Conservation (phyloP, 495 filamentous ascomycete genomes). For the Filosporella fistucella region DNA sequence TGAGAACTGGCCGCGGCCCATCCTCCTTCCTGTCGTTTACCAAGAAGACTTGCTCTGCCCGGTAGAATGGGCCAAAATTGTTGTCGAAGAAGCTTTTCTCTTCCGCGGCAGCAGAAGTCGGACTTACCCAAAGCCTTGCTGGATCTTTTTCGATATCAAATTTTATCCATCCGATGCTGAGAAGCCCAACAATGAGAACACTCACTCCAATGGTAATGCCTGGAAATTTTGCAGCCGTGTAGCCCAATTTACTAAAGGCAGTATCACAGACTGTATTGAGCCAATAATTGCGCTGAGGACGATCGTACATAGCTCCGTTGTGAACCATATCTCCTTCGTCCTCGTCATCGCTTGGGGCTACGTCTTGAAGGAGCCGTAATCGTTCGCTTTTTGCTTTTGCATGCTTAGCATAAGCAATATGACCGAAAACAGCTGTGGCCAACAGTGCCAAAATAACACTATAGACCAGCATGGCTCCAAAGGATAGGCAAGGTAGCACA, state of each 20-base stretch:
- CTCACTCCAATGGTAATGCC: constrained; percentile 72
- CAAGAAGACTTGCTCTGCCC: constrained; percentile 87
- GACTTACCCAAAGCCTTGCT: constrained; percentile 91
- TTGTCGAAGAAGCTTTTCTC: constrained; percentile 93
- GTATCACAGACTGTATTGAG: constrained; percentile 74
- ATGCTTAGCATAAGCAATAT: constrained; percentile 69
- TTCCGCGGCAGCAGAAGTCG: constrained; percentile 80
- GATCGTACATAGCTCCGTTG: constrained; percentile 63
- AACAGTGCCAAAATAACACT: constrained; percentile 64
- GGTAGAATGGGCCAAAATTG: constrained; percentile 95
- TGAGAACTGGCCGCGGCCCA: constrained; percentile 70
- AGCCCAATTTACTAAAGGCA: constrained; percentile 81
- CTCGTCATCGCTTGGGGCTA: constrained; percentile 81
- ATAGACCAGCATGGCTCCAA: constrained; percentile 85
- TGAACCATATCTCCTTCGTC: constrained; percentile 78
- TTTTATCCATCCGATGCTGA: constrained; percentile 82
- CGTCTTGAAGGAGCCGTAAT: constrained; percentile 80
- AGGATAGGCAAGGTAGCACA: constrained; percentile 81
- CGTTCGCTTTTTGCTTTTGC: constrained; percentile 71
- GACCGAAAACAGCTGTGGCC: constrained; percentile 61
- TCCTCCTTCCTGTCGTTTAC: constrained; percentile 74
- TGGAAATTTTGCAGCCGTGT: constrained; percentile 76
- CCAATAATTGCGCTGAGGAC: constrained; percentile 65
- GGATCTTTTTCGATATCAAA: constrained; percentile 87
- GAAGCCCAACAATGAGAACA: constrained; percentile 61